phyloP scores from a whole-genome alignment of 768 basidiomycete species.

The Hirschioporus abietinus region DNA sequence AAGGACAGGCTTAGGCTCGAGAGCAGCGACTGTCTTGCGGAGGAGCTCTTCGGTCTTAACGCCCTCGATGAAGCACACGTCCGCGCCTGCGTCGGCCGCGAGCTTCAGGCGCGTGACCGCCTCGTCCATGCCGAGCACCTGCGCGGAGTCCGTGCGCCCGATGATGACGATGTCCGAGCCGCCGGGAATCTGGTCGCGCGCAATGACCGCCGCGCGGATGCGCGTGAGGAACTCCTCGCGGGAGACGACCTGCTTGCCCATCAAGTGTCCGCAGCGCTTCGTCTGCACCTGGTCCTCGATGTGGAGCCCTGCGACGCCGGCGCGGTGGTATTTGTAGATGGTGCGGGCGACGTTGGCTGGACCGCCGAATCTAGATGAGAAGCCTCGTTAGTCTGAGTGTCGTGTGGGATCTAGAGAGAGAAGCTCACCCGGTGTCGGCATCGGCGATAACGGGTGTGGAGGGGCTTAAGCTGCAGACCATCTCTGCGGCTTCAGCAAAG shows the following conservation, averaged over 20 bases:
- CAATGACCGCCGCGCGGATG: conserved; percentile 72
- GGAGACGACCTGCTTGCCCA: conserved; percentile 79
- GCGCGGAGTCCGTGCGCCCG: conserved; percentile 73
- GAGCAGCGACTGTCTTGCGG: conserved; percentile 54
- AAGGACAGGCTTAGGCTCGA: conserved; percentile 72
- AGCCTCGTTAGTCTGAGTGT: conserved; percentile 8
- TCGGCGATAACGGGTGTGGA: conserved; percentile 71
- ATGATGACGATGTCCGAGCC: conserved; percentile 75
- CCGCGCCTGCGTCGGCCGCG: conserved; percentile 68
- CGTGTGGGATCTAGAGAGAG: conserved; percentile 8
- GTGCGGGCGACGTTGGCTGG: conserved; percentile 73
- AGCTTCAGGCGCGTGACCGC: conserved; percentile 60
- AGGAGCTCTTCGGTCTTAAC: conserved; percentile 65
- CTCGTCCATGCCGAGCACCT: conserved; percentile 77
- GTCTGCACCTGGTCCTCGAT: conserved; percentile 83
- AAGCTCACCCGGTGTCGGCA: conserved; percentile 65
- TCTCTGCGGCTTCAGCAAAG: conserved; percentile 64
- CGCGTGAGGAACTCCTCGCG: conserved; percentile 71
- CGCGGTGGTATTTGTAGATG: conserved; percentile 60
- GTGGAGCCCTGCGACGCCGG: conserved; percentile 70
- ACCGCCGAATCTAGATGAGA: conserved; percentile 51
- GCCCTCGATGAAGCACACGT: conserved; percentile 80
- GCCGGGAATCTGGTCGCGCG: conserved; percentile 70
- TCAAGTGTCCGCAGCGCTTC: conserved; percentile 73
- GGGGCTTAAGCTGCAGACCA: conserved; percentile 64